phyloP scores from a whole-genome alignment of 495 filamentous ascomycete species.

The Trichoderma orchidacearum region DNA sequence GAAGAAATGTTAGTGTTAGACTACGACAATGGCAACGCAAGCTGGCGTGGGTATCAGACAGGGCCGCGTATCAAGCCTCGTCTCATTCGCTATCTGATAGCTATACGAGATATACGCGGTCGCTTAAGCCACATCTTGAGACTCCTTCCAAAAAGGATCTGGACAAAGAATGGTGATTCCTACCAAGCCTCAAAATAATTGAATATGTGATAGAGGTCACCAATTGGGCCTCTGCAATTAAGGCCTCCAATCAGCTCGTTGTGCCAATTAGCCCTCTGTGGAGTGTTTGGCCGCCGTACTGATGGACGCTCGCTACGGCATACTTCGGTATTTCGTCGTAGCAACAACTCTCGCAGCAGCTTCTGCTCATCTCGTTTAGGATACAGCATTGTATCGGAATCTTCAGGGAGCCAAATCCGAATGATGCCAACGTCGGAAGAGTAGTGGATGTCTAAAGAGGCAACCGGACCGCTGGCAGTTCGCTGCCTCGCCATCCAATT shows the following conservation, averaged over 20 bases:
- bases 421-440: too few species aligned
- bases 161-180: background rate
- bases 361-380: background rate
- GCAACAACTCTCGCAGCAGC: too few species aligned
- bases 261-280: too few species aligned
- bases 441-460: background rate
- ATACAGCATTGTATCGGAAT: background rate
- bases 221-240: too few species aligned
- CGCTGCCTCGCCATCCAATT: background rate
- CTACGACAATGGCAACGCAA: background rate
- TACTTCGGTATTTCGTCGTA: too few species aligned
- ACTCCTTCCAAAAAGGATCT: background rate
- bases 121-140: background rate
- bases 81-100: background rate
- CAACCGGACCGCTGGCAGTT: too few species aligned
- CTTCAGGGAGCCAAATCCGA: background rate
- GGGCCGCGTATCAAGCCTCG: background rate
- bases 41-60: background rate
- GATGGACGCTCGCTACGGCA: too few species aligned
- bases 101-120: background rate
- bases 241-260: background rate
- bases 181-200: too few species aligned
- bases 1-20: background rate
- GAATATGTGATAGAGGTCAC: too few species aligned
- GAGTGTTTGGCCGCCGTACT: background rate